Percentiles rank a stretch among this genome's conserved stretches.
These are phyloP conservation scores for Pichia kudriavzevii DNA, from an alignment of 1,139 yeast species.

Conservation along the genomic window DNA sequence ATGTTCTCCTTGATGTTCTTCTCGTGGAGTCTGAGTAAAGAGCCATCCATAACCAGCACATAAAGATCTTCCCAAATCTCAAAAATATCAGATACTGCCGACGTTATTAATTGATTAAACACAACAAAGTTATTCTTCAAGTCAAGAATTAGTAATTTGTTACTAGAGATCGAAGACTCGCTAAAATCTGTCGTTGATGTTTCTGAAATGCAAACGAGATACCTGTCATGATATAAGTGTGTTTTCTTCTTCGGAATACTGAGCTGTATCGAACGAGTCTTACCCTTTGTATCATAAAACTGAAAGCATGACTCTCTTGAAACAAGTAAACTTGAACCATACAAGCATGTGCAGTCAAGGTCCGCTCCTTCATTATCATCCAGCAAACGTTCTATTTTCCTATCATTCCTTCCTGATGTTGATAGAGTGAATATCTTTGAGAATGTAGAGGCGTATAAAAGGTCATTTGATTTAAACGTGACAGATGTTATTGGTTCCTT, in stretches of 20 bases:
- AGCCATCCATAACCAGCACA: constrained; percentile 68
- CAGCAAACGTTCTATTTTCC: constrained; percentile 55
- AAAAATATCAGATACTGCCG: constrained; percentile 51
- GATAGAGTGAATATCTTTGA: constrained; percentile 64
- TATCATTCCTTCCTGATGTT: constrained; percentile 72
- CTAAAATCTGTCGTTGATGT: constrained; percentile 25
- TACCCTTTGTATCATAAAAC: constrained; percentile 48
- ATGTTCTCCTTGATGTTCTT: constrained; percentile 60
- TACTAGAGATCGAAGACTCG: constrained; percentile 23
- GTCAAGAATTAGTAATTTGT: constrained; percentile 59
- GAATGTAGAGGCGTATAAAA: constrained; percentile 60
- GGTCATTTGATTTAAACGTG: constrained; percentile 39
- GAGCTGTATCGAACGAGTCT: constrained; percentile 50
- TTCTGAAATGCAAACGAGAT: constrained; percentile 51
- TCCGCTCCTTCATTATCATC: constrained; percentile 64
- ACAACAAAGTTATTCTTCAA: constrained; percentile 62
- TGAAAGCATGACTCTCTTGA: constrained; percentile 46
- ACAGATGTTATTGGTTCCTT: constrained; percentile 79
- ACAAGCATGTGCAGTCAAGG: constrained; percentile 50
- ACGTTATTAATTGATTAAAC: constrained; percentile 60
- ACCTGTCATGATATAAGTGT: constrained; percentile 37
- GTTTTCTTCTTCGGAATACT: constrained; percentile 54
- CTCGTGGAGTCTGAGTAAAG: constrained; percentile 61
- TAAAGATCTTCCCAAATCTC: constrained; percentile 49
- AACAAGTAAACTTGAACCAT: constrained; percentile 42